Percentiles rank a stretch among this genome's conserved stretches.
Conservation (phyloP, 768 basidiomycete genomes). For the Suillus fuscotomentosus region DNA sequence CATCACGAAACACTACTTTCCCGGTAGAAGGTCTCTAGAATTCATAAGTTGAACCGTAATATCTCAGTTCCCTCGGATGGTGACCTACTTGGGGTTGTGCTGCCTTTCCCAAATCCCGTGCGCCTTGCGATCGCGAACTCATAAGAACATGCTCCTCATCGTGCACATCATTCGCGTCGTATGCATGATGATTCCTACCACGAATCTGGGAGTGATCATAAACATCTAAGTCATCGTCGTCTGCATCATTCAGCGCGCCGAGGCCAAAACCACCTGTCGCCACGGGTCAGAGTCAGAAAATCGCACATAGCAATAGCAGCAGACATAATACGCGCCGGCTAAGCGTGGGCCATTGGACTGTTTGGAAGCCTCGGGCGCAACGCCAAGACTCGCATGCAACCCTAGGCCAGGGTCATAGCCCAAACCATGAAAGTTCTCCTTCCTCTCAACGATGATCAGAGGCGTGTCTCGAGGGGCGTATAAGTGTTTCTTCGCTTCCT, state of each 20-base stretch:
- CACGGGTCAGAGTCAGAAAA: conserved; percentile 5
- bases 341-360: conserved; percentile 48
- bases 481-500: conserved; percentile 82
- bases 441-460: conserved; percentile 58
- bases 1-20: conserved; percentile 65
- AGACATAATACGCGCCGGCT: conserved; percentile 42
- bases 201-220: conserved; percentile 53
- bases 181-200: conserved; percentile 54
- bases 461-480: conserved; percentile 84
- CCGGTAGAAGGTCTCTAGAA: conserved; percentile 16
- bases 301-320: not conserved
- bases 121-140: conserved; percentile 27
- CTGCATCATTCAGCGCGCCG: conserved; percentile 89
- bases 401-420: conserved; percentile 72
- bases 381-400: conserved; percentile 58
- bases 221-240: conserved; percentile 87
- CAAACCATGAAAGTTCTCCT: conserved; percentile 78
- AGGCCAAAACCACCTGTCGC: conserved; percentile 79
- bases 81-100: conserved; percentile 8
- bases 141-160: conserved; percentile 57
- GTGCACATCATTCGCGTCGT: conserved; percentile 61
- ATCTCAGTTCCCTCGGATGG: not conserved
- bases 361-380: conserved; percentile 18
- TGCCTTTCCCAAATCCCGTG: conserved; percentile 4
- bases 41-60: conserved; percentile 17